These are phyloP conservation scores for Vitis hybrid DNA, from an alignment of 177 flowering plant genomes.

Conservation along the genomic window DNA sequence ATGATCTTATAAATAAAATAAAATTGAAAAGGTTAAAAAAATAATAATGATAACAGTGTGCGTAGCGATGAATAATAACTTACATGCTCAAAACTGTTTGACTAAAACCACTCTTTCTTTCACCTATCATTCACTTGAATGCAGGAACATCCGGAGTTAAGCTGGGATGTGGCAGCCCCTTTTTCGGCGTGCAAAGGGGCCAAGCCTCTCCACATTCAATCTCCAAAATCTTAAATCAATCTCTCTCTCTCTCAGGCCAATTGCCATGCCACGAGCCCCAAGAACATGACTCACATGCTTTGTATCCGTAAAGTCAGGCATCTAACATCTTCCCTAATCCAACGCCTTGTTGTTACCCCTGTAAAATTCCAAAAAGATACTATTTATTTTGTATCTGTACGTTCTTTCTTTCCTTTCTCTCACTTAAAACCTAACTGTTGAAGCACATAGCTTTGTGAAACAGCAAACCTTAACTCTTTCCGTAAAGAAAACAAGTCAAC, in stretches of 20 bases:
- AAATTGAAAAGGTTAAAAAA: too few relatives aligned
- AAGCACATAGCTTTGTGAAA: background rate
- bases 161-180: constrained; percentile 14
- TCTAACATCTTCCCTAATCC: constrained; percentile 26
- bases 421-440: background rate
- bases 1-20: too few relatives aligned
- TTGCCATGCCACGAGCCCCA: constrained; percentile 2
- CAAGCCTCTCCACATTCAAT: constrained; percentile 1
- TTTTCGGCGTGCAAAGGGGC: constrained; percentile 22
- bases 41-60: too few relatives aligned
- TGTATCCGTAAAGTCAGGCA: constrained; percentile 37
- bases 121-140: background rate
- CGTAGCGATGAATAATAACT: too few relatives aligned
- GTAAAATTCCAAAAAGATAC: background rate
- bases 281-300: constrained; percentile 25
- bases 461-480: background rate
- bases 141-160: background rate
- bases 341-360: constrained; percentile 4
- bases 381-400: background rate
- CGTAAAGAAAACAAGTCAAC: background rate
- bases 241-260: background rate
- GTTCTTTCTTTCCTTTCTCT: background rate
- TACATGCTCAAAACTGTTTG: too few relatives aligned
- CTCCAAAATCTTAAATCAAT: background rate
- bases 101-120: background rate